Conservation (phyloP, 1,284 basidiomycete species). For the Pseudozyma sp. region DNA sequence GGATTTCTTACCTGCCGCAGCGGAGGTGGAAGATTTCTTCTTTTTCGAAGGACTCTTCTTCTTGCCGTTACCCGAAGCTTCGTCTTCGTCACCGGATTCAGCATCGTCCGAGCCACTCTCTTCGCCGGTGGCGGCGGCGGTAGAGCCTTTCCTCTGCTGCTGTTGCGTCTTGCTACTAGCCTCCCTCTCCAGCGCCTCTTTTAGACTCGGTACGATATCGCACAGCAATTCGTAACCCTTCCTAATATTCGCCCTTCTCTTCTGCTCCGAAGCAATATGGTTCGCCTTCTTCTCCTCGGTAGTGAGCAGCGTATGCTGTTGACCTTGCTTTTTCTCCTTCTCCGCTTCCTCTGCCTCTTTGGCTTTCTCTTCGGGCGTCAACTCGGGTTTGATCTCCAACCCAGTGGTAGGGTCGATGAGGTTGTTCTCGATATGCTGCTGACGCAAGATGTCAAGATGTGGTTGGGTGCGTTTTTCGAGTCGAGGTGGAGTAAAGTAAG, state of each 20-base stretch:
- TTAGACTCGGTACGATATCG: constrained; percentile 79
- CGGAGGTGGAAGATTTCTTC: constrained; percentile 5
- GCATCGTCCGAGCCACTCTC: constrained; percentile 10
- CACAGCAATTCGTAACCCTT: constrained; percentile 88
- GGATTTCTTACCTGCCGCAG: constrained; percentile 11
- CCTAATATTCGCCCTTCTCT: constrained; percentile 86
- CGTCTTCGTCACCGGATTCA: constrained; percentile 17
- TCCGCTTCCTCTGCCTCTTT: constrained; percentile 36
- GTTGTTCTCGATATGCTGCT: constrained; percentile 39
- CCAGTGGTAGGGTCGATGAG: constrained; percentile 35
- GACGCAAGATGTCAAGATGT: constrained; percentile 44
- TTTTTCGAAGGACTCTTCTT: constrained; percentile 16
- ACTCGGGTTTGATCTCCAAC: constrained; percentile 39
- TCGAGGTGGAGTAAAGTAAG: constrained; percentile 22
- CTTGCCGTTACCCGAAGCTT: background rate
- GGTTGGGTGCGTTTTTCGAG: constrained; percentile 54
- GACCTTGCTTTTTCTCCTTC: constrained; percentile 32
- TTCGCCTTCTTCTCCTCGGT: constrained; percentile 90
- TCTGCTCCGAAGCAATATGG: constrained; percentile 92
- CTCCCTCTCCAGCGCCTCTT: constrained; percentile 68
- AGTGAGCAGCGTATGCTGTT: constrained; percentile 75
- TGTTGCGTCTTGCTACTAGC: constrained; percentile 19
- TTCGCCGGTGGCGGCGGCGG: background rate
- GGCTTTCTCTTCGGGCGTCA: constrained; percentile 35
- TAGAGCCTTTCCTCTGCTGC: background rate